Evolutionary conservation across 116 monocot species (phyloP), one percentile per base, ranked within the genome.

Genomic region (Trichopus zeylanicus): DNA sequence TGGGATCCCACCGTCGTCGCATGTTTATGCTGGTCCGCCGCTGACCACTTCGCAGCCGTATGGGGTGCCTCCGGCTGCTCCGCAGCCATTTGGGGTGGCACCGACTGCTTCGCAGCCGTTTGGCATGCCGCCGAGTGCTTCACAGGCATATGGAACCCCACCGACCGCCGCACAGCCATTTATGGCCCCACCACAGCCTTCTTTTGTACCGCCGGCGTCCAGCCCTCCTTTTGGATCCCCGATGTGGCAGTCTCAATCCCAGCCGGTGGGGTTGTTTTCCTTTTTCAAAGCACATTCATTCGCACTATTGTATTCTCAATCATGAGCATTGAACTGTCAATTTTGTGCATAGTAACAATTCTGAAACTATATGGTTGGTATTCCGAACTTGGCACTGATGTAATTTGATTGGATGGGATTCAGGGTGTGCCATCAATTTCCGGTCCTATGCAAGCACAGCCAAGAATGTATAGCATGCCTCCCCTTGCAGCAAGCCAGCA

Each of bases 401-500:
- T 16, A 16, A 46, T 46, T 16, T 47, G 10, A 54, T 35, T 51
- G 62, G 24, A 49, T 31, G 23, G 8, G 19, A 8, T 24, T 65
- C 60, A 92, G 92, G 87, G 78, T 51, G 65, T 61, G 15, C 62
- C 57, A 51, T 29, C 63, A 12, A 72, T 88, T 53, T 48, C 68
- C 0, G 77, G 81, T 70, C 34, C 48, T 15, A 74, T 81, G 71
- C 81, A 78, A 72, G 69, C 66, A 52, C 85, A 87, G 23, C 84
- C 83, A 13, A 80, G 80, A 67, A 80, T 80, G 80, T 80, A 67
- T 63, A 64, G 71, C 13, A 71, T 75, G 75, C 58, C 67, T 25
- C 29, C 42, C 42, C 42, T 16, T 13, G 12, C 42, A 42, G 3
- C 71, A 24, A 30, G 12, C 10, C 88, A 88, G 55, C 60, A 67